Evolutionary conservation across 345 rosid species (phyloP).

Genomic region (Iberis pinnata): DNA sequence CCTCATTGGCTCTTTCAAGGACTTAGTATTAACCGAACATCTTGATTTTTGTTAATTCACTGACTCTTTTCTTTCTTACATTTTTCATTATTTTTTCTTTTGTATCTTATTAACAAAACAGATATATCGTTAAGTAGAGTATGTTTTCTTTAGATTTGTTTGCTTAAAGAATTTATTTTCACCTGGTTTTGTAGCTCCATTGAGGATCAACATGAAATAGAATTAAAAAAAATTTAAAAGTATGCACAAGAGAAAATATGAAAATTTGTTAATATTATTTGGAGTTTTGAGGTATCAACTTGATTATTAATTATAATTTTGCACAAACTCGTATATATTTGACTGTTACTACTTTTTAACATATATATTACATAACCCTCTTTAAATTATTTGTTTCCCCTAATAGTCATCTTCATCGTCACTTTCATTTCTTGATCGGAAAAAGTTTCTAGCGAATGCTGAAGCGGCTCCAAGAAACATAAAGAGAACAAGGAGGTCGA

Average conservation of each 20-base stretch:
- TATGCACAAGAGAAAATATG: too few relatives aligned
- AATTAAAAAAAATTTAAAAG: too few relatives aligned
- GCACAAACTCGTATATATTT: conserved; percentile 9
- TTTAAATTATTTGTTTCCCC: neutral
- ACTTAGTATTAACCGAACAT: conserved; percentile 44
- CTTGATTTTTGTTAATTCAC: conserved; percentile 30
- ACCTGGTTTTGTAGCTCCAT: too few relatives aligned
- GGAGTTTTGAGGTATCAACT: neutral
- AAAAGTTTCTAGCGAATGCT: conserved; percentile 58
- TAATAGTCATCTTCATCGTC: conserved; percentile 42
- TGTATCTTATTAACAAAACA: conserved; percentile 23
- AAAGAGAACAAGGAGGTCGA: conserved; percentile 55
- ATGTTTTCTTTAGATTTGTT: too few relatives aligned
- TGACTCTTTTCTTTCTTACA: conserved; percentile 12
- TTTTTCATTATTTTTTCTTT: neutral
- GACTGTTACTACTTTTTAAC: neutral
- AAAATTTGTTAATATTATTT: too few relatives aligned
- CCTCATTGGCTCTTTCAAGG: conserved; percentile 74
- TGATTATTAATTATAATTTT: neutral
- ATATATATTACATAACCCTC: conserved; percentile 17
- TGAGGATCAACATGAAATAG: too few relatives aligned
- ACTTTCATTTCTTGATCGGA: conserved; percentile 59
- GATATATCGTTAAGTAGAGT: too few relatives aligned
- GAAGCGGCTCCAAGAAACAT: conserved; percentile 74
- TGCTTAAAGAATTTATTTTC: too few relatives aligned